Conservation (phyloP, 1,284 basidiomycete genomes). For the Irpex lacteus region DNA sequence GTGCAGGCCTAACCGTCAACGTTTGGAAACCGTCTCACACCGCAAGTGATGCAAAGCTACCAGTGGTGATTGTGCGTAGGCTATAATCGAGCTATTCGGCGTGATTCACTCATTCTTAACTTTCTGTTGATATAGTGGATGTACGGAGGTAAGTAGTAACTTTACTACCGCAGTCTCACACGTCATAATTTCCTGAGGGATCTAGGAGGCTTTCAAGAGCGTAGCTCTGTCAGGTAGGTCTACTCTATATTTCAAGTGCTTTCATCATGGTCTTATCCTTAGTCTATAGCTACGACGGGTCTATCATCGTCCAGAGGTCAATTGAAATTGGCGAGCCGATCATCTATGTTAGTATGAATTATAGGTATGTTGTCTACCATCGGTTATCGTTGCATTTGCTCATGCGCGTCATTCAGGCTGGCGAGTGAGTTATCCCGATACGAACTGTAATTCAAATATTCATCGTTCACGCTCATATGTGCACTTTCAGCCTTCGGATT, state of each 20-base stretch:
- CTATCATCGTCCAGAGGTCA: conserved; percentile 30
- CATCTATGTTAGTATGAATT: conserved; percentile 33
- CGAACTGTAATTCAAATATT: not conserved
- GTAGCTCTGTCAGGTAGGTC: not conserved
- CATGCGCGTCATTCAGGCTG: not conserved
- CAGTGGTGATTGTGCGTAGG: conserved; percentile 3
- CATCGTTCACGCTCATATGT: not conserved
- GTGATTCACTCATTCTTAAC: not conserved
- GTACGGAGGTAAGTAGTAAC: conserved; percentile 40
- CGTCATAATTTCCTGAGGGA: not conserved
- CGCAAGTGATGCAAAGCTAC: conserved; percentile 1
- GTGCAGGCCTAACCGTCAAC: conserved; percentile 2
- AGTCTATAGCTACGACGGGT: conserved; percentile 27
- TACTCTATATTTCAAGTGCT: not conserved
- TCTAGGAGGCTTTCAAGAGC: not conserved
- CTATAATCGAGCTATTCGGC: not conserved
- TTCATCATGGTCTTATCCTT: not conserved
- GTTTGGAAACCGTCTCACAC: conserved; percentile 8
- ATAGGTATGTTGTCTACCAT: conserved; percentile 19
- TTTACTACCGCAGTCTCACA: not conserved
- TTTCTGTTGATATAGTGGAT: conserved; percentile 43
- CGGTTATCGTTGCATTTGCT: not conserved
- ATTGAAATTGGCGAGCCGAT: conserved; percentile 35
- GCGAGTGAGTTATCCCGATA: not conserved
- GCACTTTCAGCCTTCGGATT: conserved; percentile 38